A percentile compares a stretch with the other conserved stretches of the same genome.
These are phyloP conservation scores for Adansonia gregorii DNA, from an alignment of 441 rosid species.

Conservation along the genomic window DNA sequence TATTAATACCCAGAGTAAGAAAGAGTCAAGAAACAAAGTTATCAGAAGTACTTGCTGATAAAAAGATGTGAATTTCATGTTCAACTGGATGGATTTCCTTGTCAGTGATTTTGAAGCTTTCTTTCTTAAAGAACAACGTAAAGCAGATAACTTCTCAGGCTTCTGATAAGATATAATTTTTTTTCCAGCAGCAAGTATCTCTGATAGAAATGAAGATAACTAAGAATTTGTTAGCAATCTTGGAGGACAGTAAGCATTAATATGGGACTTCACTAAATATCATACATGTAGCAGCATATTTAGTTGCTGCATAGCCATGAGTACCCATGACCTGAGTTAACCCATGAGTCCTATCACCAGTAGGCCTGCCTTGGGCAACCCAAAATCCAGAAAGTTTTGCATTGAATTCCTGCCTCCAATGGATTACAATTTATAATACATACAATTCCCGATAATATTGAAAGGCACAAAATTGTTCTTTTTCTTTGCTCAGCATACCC, in stretches of 20 bases:
- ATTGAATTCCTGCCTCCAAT: conserved; percentile 56
- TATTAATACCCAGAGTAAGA: not conserved
- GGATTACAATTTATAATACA: conserved; percentile 9
- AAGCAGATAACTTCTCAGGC: not conserved
- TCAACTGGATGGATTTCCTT: not conserved
- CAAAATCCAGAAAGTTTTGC: conserved; percentile 74
- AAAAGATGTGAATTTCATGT: not conserved
- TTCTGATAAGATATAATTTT: conserved; percentile 1
- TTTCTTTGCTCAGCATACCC: conserved; percentile 46
- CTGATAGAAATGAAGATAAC: conserved; percentile 1
- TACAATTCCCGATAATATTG: not conserved
- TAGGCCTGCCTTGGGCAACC: conserved; percentile 76
- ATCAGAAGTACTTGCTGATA: not conserved
- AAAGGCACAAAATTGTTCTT: conserved; percentile 4
- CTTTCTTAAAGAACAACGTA: conserved; percentile 13
- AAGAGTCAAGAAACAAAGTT: not conserved
- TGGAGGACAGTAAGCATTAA: conserved; percentile 14
- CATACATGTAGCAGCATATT: conserved; percentile 76
- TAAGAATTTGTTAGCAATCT: not conserved
- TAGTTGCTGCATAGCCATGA: conserved; percentile 73
- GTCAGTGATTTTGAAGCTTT: conserved; percentile 1
- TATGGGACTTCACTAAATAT: conserved; percentile 13
- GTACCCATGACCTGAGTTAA: conserved; percentile 79
- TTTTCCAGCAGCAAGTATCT: not conserved
- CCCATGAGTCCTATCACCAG: conserved; percentile 75